Evolutionary conservation across 345 rosid species (phyloP), one percentile per base, ranked within the genome.

Genomic region (Salix udensis): DNA sequence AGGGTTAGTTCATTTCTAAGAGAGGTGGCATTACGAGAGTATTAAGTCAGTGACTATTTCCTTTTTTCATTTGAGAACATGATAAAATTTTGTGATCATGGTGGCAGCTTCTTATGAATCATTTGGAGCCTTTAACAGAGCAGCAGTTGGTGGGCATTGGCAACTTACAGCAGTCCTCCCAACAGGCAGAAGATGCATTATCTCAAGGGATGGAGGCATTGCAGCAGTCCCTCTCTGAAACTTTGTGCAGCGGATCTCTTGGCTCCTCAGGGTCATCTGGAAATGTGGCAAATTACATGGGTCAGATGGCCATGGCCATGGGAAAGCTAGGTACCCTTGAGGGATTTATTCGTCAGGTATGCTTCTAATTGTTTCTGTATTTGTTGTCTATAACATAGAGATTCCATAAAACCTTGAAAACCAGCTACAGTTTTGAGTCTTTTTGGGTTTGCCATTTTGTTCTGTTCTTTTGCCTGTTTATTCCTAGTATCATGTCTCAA

Each of bases 271-370:
- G 98, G 67, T 81, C 97, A 73, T 91, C 97, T 48, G 92, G 94
- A 67, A 91, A 94, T 55, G 97, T 94, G 31, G 97, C 98, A 30
- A 94, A 88, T 81, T 96, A 96, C 84, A 94, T 94, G 98, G 99
- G 99, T 77, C 98, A 96, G 81, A 96, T 96, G 98, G 99, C 99
- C 50, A 96, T 96, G 99, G 99, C 98, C 55, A 96, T 96, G 99
- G 99, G 99, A 70, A 94, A 94, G 85, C 87, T 96, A 50, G 98
- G 97, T n/a, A 96, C 97, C 15, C 96, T 96, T 0, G 98, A 96
- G 77, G 97, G 99, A 16, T 94, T 96, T 74, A 93, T 96, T 64
- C 92, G 96, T 52, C 97, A 96, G 98, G 99, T 96, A 85, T 36
- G n/a, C 15, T 46, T 46, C 24, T 64, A 62, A 39, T 64, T 18